Evolutionary conservation across 192 early-diverging fungal species (phyloP).

Genomic region (Backusella tuberculispora): DNA sequence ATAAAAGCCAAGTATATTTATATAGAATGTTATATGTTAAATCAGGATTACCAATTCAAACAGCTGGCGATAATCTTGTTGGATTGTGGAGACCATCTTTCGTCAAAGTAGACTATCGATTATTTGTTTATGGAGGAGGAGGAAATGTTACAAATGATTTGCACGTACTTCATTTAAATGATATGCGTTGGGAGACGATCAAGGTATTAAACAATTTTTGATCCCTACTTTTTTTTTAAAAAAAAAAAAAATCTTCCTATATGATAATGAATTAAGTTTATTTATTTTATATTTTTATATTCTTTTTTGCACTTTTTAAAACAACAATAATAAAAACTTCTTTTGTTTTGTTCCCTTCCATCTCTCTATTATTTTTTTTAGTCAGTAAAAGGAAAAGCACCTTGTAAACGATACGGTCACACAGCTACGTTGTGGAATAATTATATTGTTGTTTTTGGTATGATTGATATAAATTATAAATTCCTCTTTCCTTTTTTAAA

Average conservation of each 20-base stretch:
- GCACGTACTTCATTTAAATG: slow-evolving; percentile 51
- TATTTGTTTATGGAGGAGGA: slow-evolving; percentile 60
- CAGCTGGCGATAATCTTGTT: slow-evolving; percentile 59
- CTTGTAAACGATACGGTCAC: slow-evolving; percentile 62
- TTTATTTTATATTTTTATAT: background rate
- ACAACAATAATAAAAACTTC: background rate
- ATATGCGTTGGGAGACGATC: slow-evolving; percentile 57
- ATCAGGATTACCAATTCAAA: slow-evolving; percentile 48
- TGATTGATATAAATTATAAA: background rate
- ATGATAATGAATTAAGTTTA: slow-evolving; percentile 4
- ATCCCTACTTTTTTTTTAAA: slow-evolving; percentile 11
- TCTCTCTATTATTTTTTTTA: background rate
- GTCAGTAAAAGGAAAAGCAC: slow-evolving; percentile 50
- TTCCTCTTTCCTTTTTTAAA: slow-evolving; percentile 11
- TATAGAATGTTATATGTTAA: slow-evolving; percentile 30
- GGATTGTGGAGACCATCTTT: slow-evolving; percentile 61
- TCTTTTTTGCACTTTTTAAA: background rate
- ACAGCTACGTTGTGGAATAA: slow-evolving; percentile 62
- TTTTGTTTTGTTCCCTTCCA: background rate
- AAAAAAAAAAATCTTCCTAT: background rate
- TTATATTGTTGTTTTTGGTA: slow-evolving; percentile 60
- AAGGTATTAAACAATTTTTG: slow-evolving; percentile 35
- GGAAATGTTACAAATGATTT: slow-evolving; percentile 64
- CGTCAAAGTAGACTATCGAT: slow-evolving; percentile 52
- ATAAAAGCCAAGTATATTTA: background rate